phyloP scores from a whole-genome alignment of 768 basidiomycete species.

The Leucosporidium yakuticum region DNA sequence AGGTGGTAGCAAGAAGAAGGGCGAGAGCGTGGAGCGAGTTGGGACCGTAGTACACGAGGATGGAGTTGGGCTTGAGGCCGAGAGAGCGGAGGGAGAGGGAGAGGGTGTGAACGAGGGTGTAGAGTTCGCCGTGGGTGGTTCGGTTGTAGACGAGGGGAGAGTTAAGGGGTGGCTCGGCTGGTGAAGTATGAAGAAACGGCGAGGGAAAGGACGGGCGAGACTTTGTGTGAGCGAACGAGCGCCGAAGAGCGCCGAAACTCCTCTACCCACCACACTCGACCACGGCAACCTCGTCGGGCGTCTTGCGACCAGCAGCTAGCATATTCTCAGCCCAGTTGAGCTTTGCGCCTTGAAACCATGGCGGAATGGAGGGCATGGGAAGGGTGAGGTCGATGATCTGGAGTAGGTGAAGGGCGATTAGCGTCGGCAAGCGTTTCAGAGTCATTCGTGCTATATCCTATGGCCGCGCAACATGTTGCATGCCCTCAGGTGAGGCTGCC shows the following conservation, averaged over 20 bases:
- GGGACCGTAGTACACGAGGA: constrained; percentile 69
- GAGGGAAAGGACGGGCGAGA: constrained; percentile 57
- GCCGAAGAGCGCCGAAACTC: constrained; percentile 34
- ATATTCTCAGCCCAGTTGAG: constrained; percentile 81
- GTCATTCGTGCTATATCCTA: no score
- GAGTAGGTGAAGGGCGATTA: neutral
- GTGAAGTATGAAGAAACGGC: constrained; percentile 29
- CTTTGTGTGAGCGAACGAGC: neutral
- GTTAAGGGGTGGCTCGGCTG: constrained; percentile 40
- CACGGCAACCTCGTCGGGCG: constrained; percentile 54
- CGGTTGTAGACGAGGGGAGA: constrained; percentile 44
- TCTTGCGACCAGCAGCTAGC: constrained; percentile 54
- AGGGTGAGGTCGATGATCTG: constrained; percentile 54
- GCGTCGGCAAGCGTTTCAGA: neutral
- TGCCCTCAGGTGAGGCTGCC: no score
- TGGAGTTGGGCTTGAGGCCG: constrained; percentile 60
- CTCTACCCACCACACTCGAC: constrained; percentile 60
- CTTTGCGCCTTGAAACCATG: constrained; percentile 63
- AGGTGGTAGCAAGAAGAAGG: constrained; percentile 14
- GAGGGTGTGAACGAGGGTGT: constrained; percentile 54
- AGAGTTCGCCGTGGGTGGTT: constrained; percentile 57
- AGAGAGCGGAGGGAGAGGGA: constrained; percentile 55
- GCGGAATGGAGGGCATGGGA: constrained; percentile 57
- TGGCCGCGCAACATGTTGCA: no score
- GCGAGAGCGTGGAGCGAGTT: constrained; percentile 62